These are phyloP conservation scores for Aspergillus baeticus DNA, from an alignment of 495 filamentous ascomycete genomes.

Conservation along the genomic window DNA sequence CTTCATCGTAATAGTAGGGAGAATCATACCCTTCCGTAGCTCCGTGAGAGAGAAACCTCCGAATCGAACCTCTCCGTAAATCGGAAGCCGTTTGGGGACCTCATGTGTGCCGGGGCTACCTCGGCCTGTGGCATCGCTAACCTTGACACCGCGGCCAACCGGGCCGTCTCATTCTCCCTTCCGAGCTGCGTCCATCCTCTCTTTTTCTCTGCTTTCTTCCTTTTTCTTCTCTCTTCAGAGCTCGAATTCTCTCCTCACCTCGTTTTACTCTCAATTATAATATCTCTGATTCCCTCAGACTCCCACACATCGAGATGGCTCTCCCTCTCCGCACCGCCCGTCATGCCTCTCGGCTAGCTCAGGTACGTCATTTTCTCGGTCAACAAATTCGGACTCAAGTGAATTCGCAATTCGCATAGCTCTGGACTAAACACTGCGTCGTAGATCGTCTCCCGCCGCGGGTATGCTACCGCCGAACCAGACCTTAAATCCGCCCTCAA, in stretches of 20 bases:
- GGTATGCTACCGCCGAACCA: slow-evolving; percentile 67
- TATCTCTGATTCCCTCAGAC: slow-evolving; percentile 15
- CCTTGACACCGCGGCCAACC: slow-evolving; percentile 36
- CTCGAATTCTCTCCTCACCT: slow-evolving; percentile 4
- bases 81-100: background rate
- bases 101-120: background rate
- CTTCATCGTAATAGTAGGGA: background rate
- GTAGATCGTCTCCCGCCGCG: slow-evolving; percentile 23
- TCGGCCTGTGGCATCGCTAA: background rate
- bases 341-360: slow-evolving; percentile 38
- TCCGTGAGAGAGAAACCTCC: background rate
- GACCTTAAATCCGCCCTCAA: slow-evolving; percentile 84
- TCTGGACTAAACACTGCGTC: too few relatives aligned
- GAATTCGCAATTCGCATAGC: background rate
- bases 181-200: background rate
- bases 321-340: slow-evolving; percentile 40
- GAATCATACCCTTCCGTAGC: background rate
- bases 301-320: slow-evolving; percentile 23
- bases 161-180: slow-evolving; percentile 9
- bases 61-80: background rate
- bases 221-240: slow-evolving; percentile 5
- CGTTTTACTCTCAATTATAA: slow-evolving; percentile 8
- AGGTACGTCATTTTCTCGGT: slow-evolving; percentile 25
- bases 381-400: background rate
- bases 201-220: slow-evolving; percentile 11